Base-by-base conservation (phyloP, 2,329 filamentous ascomycete genomes). In the Aspergillus ochraceus region DNA sequence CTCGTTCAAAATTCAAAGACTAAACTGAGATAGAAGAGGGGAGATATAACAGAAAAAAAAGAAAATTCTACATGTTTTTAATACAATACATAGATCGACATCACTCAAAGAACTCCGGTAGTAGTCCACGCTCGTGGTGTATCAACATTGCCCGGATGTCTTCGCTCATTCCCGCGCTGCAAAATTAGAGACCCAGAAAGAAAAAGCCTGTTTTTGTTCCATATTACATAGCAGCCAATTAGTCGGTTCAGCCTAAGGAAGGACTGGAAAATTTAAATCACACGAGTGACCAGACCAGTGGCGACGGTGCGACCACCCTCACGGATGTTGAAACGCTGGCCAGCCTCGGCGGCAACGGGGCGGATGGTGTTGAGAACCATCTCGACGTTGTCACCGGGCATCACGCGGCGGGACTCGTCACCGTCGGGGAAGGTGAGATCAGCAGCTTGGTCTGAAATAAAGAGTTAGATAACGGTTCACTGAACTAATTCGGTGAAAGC, bases 311-410 rank as follows among this genome's bases (percentile, higher is more conserved):
- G 88, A 71, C 94, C 93, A 83, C 95, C 95, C 84, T 99, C 95
- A 80, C 95, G 91, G 76, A 99, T 88, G 84, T 98, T 99, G 87
- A 99, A 95, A 72, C 95, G 91, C 84, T 97, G 92, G 70, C 95
- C 94, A 64, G 86, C 82, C 83, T 99, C 95, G 65, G 97, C 81
- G 61, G 94, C 94, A 72, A 96, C 86, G 64, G 94, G 91, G 79
- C 90, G 83, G 80, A 92, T 87, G 74, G 97, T 88, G 71, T 89
- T 87, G 77, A 92, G 90, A 66, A 95, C 82, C 93, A 99, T 97
- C 85, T 99, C 95, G 68, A 97, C 88, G 80, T 99, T 99, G 86
- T 99, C 95, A 78, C 95, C 95, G 55, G 95, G 95, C 92, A 97
- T 96, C 79, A 97, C 89, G 83, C 92, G 90, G 84, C 91, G 93